Evolutionary conservation across 169 alveolate genomes (phyloP).

Genomic region (Neospora caninum): DNA sequence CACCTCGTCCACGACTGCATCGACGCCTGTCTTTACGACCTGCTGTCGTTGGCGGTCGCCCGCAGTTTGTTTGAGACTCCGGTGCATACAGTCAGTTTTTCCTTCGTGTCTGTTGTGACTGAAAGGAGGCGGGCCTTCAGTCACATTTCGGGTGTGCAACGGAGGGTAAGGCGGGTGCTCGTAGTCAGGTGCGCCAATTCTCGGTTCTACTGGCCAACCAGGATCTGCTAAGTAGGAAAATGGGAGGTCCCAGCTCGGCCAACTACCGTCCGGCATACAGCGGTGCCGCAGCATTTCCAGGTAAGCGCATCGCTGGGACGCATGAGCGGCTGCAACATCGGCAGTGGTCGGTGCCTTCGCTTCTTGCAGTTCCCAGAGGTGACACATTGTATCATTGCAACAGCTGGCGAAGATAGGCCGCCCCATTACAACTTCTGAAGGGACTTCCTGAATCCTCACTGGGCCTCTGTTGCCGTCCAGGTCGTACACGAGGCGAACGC

Average conservation of each 20-base stretch:
- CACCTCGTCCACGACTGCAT: conserved; percentile 15
- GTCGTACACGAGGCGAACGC: conserved; percentile 45
- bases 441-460: neutral
- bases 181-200: neutral
- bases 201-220: conserved; percentile 1
- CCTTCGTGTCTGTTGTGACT: conserved; percentile 13
- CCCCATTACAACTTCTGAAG: conserved; percentile 32
- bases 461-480: conserved; percentile 57
- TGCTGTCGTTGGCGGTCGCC: conserved; percentile 9
- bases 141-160: neutral
- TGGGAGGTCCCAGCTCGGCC: neutral
- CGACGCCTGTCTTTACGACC: neutral
- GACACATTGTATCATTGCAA: conserved; percentile 29
- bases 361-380: conserved; percentile 22
- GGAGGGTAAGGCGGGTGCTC: neutral
- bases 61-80: conserved; percentile 22
- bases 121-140: neutral
- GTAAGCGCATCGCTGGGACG: conserved; percentile 10
- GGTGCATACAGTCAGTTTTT: neutral
- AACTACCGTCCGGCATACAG: conserved; percentile 10
- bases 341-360: neutral
- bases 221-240: neutral
- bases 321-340: neutral
- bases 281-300: conserved; percentile 30
- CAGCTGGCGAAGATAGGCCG: conserved; percentile 44